Evolutionary conservation across 2,329 filamentous ascomycete species (phyloP).

Genomic region (Cladosporium sp.): DNA sequence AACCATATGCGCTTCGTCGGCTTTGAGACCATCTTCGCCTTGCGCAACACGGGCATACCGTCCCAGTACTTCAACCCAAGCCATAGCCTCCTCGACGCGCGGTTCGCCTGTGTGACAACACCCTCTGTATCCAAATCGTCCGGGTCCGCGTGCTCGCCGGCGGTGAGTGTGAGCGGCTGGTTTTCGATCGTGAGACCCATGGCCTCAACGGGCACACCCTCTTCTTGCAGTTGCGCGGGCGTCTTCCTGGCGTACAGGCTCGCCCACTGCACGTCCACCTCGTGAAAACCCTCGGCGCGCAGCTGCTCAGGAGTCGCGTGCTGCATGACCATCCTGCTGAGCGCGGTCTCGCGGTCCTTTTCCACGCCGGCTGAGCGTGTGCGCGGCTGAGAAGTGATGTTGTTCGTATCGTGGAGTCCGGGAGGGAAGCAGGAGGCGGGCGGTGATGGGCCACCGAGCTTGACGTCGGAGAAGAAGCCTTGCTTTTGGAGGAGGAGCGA

Average conservation of each 20-base stretch:
- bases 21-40: constrained; percentile 65
- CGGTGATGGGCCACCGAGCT: constrained; percentile 63
- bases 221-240: constrained; percentile 21
- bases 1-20: constrained; percentile 70
- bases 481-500: constrained; percentile 74
- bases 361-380: constrained; percentile 8
- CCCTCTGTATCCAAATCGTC: constrained; percentile 27
- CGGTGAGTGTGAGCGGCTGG: constrained; percentile 25
- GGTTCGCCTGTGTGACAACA: constrained; percentile 50
- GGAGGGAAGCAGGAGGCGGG: constrained; percentile 37
- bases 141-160: constrained; percentile 24
- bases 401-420: constrained; percentile 26
- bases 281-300: constrained; percentile 24
- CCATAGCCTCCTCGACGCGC: constrained; percentile 74
- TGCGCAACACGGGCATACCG: constrained; percentile 70
- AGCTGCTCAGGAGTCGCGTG: constrained; percentile 20
- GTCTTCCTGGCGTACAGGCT: constrained; percentile 9
- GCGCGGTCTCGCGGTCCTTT: constrained; percentile 23
- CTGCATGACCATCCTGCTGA: constrained; percentile 23
- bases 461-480: constrained; percentile 77
- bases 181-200: constrained; percentile 28
- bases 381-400: constrained; percentile 26
- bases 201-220: constrained; percentile 27
- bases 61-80: constrained; percentile 88
- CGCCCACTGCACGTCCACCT: constrained; percentile 14